phyloP scores from a whole-genome alignment of 164 flowering plant species.

The Aristolochia californica region DNA sequence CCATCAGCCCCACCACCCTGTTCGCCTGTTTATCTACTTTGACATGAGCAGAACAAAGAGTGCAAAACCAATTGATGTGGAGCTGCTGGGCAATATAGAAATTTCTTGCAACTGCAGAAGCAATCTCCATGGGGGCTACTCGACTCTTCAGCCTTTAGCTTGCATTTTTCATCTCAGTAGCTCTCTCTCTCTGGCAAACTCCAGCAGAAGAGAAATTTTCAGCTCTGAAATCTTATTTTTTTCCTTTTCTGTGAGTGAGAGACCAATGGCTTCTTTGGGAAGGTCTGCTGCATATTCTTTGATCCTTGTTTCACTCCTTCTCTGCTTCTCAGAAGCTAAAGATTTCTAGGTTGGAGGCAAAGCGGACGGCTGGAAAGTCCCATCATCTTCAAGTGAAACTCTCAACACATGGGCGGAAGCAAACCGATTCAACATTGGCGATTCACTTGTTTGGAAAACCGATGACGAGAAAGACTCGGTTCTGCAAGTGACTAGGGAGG shows the following conservation, averaged over 20 bases:
- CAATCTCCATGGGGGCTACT: too few species aligned
- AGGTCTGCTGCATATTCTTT: neutral
- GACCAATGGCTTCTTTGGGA: neutral
- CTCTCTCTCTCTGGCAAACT: too few species aligned
- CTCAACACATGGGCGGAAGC: slow-evolving; percentile 43
- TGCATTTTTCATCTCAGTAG: too few species aligned
- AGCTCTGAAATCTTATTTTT: neutral
- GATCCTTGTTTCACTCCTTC: slow-evolving; percentile 12
- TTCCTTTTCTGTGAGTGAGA: neutral
- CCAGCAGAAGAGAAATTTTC: neutral
- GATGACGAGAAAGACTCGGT: slow-evolving; percentile 35
- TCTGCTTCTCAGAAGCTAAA: slow-evolving; percentile 21
- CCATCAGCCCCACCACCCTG: too few species aligned
- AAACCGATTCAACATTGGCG: slow-evolving; percentile 37
- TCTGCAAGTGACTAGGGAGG: slow-evolving; percentile 30
- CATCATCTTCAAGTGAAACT: slow-evolving; percentile 27
- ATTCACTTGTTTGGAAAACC: slow-evolving; percentile 40
- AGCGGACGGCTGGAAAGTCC: slow-evolving; percentile 37
- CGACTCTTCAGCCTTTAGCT: too few species aligned
- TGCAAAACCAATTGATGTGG: too few species aligned
- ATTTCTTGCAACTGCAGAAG: too few species aligned
- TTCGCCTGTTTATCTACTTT: too few species aligned
- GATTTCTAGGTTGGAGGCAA: slow-evolving; percentile 40
- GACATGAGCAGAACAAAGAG: too few species aligned
- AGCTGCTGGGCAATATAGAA: too few species aligned